Evolutionary conservation across 2,329 filamentous ascomycete species (phyloP), one percentile per base, ranked within the genome.

Genomic region (Penicillium expansum): DNA sequence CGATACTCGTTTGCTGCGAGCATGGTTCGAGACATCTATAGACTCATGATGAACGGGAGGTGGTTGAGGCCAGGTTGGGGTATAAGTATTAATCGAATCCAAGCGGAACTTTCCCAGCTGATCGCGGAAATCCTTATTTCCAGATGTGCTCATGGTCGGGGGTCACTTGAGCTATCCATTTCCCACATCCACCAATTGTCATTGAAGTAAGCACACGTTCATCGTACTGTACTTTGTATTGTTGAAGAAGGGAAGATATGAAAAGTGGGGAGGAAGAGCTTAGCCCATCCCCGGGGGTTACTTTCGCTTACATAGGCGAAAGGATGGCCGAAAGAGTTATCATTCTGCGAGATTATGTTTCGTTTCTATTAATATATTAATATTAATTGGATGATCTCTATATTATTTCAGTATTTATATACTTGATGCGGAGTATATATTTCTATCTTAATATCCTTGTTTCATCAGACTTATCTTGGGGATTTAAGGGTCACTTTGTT

Each of bases 1-100:
- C 27, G 73, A 74, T 14, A 75, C 73, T 33, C 73, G 72, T 57
- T 75, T 75, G 27, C 64, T 70, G 51, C 67, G 70, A 38, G 66
- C 56, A n/a, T 57, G 48, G 24, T 20, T 29, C 10, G 59, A 24
- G n/a, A 53, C 37, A 29, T 58, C 53, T 29, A 61, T 52, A 43
- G 60, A 48, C 29, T 58, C 54, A 57, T 52, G 52, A 30, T 43
- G 43, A 48, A 5, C 57, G 27, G 41, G 62, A 43, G 37, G 56
- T 24, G 56, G 44, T 27, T 48, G 42, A 32, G 37, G 56, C 60
- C 62, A 64, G 11, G 49, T 52, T 18, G 61, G 58, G 10, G 58
- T 39, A 37, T 54, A 51, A 51, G 52, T 49, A 18, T 52, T 58
- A 22, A 56, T 54, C 18, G 65, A 61, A 20, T 69, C 69, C 48